phyloP scores from a whole-genome alignment of 2,329 filamentous ascomycete genomes.

The Rosellinia necatrix region DNA sequence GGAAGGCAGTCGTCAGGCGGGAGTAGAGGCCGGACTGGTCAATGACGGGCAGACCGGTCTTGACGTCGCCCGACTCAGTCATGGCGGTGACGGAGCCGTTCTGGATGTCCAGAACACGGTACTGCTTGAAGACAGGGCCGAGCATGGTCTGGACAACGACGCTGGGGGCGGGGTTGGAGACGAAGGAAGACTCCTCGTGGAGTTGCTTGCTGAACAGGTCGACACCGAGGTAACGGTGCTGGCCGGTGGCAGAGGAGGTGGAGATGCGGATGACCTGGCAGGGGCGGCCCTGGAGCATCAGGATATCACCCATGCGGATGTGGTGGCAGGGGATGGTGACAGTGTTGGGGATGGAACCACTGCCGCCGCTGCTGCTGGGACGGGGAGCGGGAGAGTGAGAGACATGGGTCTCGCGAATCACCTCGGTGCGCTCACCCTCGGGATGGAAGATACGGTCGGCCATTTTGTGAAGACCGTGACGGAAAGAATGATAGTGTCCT shows the following conservation, averaged over 20 bases:
- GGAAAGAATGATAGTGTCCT: slow-evolving; percentile 66
- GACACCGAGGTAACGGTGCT: slow-evolving; percentile 99
- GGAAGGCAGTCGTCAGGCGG: slow-evolving; percentile 82
- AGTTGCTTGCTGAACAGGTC: slow-evolving; percentile 99
- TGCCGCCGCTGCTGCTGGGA: slow-evolving; percentile 41
- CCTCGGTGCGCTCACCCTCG: slow-evolving; percentile 53
- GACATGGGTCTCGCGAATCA: slow-evolving; percentile 50
- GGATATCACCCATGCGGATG: slow-evolving; percentile 97
- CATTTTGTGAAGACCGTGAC: slow-evolving; percentile 60
- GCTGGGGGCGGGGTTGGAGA: slow-evolving; percentile 94
- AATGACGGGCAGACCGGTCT: slow-evolving; percentile 90
- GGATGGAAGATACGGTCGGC: slow-evolving; percentile 59
- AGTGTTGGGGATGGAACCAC: slow-evolving; percentile 68
- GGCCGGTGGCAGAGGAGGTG: slow-evolving; percentile 94
- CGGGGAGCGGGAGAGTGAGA: slow-evolving; percentile 36
- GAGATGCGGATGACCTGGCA: slow-evolving; percentile 99
- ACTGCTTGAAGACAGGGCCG: slow-evolving; percentile 99
- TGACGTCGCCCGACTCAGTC: slow-evolving; percentile 98
- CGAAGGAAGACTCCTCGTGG: slow-evolving; percentile 97
- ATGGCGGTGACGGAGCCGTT: slow-evolving; percentile 87
- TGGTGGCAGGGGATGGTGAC: slow-evolving; percentile 99
- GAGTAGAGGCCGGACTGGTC: slow-evolving; percentile 90
- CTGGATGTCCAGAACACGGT: slow-evolving; percentile 97
- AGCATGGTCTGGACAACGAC: slow-evolving; percentile 99
- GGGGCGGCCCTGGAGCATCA: slow-evolving; percentile 97